phyloP scores from a whole-genome alignment of 306 rosid genomes.

The Cicer yamashitae region DNA sequence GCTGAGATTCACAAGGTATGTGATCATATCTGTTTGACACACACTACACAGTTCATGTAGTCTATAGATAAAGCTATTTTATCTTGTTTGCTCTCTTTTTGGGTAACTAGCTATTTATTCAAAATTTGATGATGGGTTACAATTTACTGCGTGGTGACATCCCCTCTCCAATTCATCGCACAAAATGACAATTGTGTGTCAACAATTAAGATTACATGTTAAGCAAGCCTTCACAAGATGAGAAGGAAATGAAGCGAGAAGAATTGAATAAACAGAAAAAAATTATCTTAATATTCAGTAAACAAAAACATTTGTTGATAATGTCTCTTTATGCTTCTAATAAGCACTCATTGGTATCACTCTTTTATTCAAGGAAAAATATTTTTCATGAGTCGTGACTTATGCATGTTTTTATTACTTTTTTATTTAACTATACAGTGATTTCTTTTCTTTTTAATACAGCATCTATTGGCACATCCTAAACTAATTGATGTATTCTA shows the following conservation, averaged over 20 bases:
- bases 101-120: constrained; percentile 17
- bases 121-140: constrained; percentile 17
- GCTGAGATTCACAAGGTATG: constrained; percentile 97
- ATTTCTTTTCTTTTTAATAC: constrained; percentile 10
- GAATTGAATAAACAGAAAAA: neutral
- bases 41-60: constrained; percentile 29
- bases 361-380: constrained; percentile 18
- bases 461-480: constrained; percentile 6
- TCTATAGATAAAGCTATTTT: constrained; percentile 36
- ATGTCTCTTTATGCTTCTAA: constrained; percentile 17
- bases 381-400: neutral
- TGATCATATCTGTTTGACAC: constrained; percentile 17
- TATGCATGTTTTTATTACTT: constrained; percentile 1
- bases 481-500: constrained; percentile 19
- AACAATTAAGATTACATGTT: constrained; percentile 5
- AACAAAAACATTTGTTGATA: neutral
- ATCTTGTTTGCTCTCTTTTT: constrained; percentile 11
- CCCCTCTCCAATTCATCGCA: constrained; percentile 24
- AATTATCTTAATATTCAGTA: neutral
- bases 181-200: constrained; percentile 22
- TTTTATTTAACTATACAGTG: constrained; percentile 5
- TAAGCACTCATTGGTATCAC: neutral
- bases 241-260: constrained; percentile 8
- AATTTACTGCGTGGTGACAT: constrained; percentile 4
- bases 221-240: neutral